phyloP scores from a whole-genome alignment of 2,329 filamentous ascomycete species.

The Berkeleyomyces basicola region DNA sequence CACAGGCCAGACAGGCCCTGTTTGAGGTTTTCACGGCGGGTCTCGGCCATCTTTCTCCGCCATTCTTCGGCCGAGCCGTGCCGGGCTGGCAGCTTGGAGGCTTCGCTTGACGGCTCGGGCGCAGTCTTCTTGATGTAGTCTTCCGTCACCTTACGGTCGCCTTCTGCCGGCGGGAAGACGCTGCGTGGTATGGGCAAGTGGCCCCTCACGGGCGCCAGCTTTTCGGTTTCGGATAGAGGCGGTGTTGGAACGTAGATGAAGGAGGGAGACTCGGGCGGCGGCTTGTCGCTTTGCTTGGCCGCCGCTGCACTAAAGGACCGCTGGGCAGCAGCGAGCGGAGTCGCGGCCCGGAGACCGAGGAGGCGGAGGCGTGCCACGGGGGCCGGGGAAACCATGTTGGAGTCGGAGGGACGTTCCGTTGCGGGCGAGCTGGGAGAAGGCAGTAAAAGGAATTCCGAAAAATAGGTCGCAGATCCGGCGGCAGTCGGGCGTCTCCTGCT shows the following conservation, averaged over 20 bases:
- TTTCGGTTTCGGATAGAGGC: constrained; percentile 44
- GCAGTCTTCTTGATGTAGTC: constrained; percentile 46
- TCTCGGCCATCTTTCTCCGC: constrained; percentile 57
- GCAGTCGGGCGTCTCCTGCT: not conserved
- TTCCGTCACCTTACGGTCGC: constrained; percentile 41
- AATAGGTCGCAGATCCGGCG: not conserved
- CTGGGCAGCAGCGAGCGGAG: not conserved
- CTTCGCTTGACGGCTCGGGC: constrained; percentile 32
- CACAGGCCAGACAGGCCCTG: constrained; percentile 56
- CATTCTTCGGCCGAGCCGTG: constrained; percentile 31
- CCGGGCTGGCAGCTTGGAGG: constrained; percentile 22
- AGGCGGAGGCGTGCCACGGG: not conserved
- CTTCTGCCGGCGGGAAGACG: constrained; percentile 47
- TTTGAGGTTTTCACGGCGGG: constrained; percentile 54
- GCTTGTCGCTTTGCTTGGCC: constrained; percentile 18
- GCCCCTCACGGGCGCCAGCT: constrained; percentile 45
- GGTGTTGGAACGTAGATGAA: constrained; percentile 71
- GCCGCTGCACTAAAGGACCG: not conserved
- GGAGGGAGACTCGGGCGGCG: constrained; percentile 72
- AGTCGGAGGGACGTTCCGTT: not conserved
- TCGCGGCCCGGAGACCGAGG: not conserved
- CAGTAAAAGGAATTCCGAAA: not conserved
- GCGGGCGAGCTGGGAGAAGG: not conserved
- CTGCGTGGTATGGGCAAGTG: constrained; percentile 68
- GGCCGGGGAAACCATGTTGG: constrained; percentile 1